phyloP scores from a whole-genome alignment of 495 filamentous ascomycete species.

The Hypoxylon subgilvum region DNA sequence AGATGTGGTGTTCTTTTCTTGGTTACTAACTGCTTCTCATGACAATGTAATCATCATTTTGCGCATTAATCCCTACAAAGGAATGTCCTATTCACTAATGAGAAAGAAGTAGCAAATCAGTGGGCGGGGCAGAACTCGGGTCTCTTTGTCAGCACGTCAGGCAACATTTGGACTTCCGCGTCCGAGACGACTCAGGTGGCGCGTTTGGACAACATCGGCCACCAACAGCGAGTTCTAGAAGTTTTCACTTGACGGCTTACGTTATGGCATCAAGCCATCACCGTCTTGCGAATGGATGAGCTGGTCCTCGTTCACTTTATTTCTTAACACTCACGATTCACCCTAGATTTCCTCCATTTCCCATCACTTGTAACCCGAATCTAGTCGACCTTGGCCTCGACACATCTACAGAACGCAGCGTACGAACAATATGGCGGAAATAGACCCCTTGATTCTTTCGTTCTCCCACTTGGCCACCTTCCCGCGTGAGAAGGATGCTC shows the following conservation, averaged over 20 bases:
- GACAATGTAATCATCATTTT: too few species aligned
- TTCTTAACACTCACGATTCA: not conserved
- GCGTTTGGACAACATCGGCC: constrained; percentile 16
- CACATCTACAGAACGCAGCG: too few species aligned
- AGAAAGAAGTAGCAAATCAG: too few species aligned
- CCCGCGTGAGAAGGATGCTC: constrained; percentile 77
- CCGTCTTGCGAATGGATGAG: constrained; percentile 15
- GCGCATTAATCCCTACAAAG: too few species aligned
- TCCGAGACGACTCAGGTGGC: constrained; percentile 3
- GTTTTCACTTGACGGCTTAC: constrained; percentile 9
- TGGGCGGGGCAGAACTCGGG: too few species aligned
- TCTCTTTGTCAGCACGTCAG: too few species aligned
- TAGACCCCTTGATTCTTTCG: constrained; percentile 72
- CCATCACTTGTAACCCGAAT: too few species aligned
- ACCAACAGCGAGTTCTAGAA: constrained; percentile 16
- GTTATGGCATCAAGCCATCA: constrained; percentile 12
- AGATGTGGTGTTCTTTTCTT: too few species aligned
- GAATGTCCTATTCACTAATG: too few species aligned
- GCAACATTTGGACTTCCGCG: constrained; percentile 20
- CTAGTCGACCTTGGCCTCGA: too few species aligned
- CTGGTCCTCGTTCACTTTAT: not conserved
- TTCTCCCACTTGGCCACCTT: constrained; percentile 80
- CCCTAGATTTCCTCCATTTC: not conserved
- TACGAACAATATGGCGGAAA: constrained; percentile 64
- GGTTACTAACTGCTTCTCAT: too few species aligned